Percentiles rank a stretch among this genome's conserved stretches.
phyloP scores from a whole-genome alignment of 768 basidiomycete genomes.

The Postia placenta region DNA sequence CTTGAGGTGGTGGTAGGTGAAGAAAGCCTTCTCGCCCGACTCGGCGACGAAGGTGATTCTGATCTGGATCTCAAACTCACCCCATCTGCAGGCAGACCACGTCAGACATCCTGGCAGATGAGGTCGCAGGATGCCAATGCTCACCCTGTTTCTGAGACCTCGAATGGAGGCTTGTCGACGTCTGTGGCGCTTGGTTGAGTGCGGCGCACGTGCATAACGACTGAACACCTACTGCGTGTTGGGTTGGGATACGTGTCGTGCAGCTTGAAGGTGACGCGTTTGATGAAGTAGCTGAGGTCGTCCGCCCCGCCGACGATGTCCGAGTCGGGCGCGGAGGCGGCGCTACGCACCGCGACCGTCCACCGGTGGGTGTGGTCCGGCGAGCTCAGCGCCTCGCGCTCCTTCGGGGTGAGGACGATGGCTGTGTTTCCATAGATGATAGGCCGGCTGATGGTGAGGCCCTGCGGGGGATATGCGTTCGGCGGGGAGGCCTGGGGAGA shows the following conservation, averaged over 20 bases:
- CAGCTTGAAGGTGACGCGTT: slow-evolving; percentile 93
- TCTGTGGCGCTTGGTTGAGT: slow-evolving; percentile 38
- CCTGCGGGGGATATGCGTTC: slow-evolving; percentile 45
- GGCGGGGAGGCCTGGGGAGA: no score
- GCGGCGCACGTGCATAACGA: slow-evolving; percentile 2
- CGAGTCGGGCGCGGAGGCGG: slow-evolving; percentile 65
- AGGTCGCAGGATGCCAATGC: slow-evolving; percentile 15
- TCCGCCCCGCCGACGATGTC: slow-evolving; percentile 86
- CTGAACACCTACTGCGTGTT: slow-evolving; percentile 62
- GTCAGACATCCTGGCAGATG: neutral
- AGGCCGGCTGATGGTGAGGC: slow-evolving; percentile 80
- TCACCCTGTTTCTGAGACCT: slow-evolving; percentile 92
- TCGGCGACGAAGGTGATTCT: slow-evolving; percentile 86
- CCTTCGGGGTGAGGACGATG: slow-evolving; percentile 65
- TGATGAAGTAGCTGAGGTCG: slow-evolving; percentile 87
- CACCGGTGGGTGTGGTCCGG: slow-evolving; percentile 91
- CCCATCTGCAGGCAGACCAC: slow-evolving; percentile 67
- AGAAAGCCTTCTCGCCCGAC: slow-evolving; percentile 85
- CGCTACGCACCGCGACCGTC: slow-evolving; percentile 93
- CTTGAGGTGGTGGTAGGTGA: slow-evolving; percentile 90
- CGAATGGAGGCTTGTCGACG: slow-evolving; percentile 89
- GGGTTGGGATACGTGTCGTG: slow-evolving; percentile 96
- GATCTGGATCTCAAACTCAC: slow-evolving; percentile 96
- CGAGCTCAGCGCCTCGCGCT: slow-evolving; percentile 48
- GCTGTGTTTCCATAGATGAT: slow-evolving; percentile 97